Conservation (phyloP, 768 basidiomycete species). For the Kwoniella heveanensis region DNA sequence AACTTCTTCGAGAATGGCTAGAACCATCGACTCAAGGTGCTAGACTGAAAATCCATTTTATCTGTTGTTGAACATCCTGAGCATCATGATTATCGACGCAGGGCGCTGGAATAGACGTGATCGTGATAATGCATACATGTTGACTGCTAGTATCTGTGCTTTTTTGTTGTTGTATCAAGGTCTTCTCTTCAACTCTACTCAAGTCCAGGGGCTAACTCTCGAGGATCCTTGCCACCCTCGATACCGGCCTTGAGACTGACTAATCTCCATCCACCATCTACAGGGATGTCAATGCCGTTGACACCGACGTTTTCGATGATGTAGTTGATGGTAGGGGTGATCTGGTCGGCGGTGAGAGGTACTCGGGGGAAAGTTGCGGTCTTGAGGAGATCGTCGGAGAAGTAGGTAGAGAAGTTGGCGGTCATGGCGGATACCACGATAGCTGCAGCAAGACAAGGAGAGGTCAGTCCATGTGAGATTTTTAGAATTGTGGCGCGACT, state of each 20-base stretch:
- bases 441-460: no score
- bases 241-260: conserved; percentile 32
- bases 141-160: background rate
- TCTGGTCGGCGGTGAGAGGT: conserved; percentile 33
- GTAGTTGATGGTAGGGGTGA: conserved; percentile 33
- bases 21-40: no score
- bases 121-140: background rate
- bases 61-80: no score
- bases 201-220: conserved; percentile 45
- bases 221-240: conserved; percentile 36
- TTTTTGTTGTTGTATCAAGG: background rate
- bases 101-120: no score
- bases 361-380: conserved; percentile 39
- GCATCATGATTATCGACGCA: no score
- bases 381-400: conserved; percentile 35
- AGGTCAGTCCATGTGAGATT: no score
- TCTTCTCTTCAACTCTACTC: conserved; percentile 29
- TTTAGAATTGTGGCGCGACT: no score
- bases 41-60: no score
- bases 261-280: conserved; percentile 39
- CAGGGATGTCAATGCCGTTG: conserved; percentile 41
- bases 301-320: conserved; percentile 38
- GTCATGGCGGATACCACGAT: conserved; percentile 39
- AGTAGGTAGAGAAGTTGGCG: conserved; percentile 36
- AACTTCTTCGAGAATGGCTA: no score